Base-by-base conservation (phyloP, 805 yeast species). In the Pichia cabralensis region DNA sequence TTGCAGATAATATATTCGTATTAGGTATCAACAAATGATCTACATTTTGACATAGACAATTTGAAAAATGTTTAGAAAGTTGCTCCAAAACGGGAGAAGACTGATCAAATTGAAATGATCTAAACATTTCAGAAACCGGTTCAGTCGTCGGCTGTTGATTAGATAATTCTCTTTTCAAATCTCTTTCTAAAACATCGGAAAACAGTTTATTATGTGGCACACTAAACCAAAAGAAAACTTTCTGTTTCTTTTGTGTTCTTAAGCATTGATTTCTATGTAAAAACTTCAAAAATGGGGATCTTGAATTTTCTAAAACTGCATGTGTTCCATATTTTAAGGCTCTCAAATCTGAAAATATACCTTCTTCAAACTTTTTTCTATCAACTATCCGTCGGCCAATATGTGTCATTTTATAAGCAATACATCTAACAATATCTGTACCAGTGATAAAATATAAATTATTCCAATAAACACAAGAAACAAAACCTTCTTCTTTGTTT, bases 331-430 rank as follows among this genome's bases (percentile, higher is more conserved):
- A 74, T 58, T 88, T 89, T 40, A 92, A 64, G 42, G 81, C 75
- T 46, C 98, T 71, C 43, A 89, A 61, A 55, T 92, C 97, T 7
- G 94, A 80, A 48, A 92, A 89, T 19, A 89, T 77, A 15, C 97
- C 96, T 60, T 89, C 98, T 62, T 89, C 97, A 53, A 89, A 89
- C 60, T 92, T 89, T 60, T 92, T 88, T 47, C 94, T 67, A 55
- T 92, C 96, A 14, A 71, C 56, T 17, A 92, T 76, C 40, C 72
- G 72, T 42, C 97, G 67, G 1, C 98, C 98, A 62, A 89, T 83
- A 46, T 85, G 86, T 47, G 79, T 80, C 61, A 89, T 81, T 45
- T 89, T 75, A 56, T 81, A 92, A 13, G 86, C 80, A 33, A 89
- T 74, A 55, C 95, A 84, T 39, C 95, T 74, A 30, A 92, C 95